Percentiles rank a stretch among this genome's conserved stretches.
Conservation (phyloP, 78 protist genomes). For the Dictyostelium purpureum region DNA sequence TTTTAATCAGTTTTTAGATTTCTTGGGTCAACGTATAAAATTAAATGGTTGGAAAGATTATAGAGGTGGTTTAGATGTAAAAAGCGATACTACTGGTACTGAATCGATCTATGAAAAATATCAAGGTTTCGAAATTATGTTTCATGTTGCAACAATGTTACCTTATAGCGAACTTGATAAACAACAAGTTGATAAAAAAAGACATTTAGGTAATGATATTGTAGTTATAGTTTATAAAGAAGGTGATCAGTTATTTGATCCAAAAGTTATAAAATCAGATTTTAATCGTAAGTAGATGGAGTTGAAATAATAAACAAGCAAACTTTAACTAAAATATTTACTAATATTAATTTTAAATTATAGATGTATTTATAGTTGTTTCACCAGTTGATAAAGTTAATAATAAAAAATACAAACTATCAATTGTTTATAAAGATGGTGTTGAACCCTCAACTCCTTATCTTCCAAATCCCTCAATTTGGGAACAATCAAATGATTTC, state of each 20-base stretch:
- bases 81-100: slow-evolving; percentile 63
- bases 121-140: slow-evolving; percentile 84
- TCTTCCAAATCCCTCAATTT: slow-evolving; percentile 25
- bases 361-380: slow-evolving; percentile 74
- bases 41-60: slow-evolving; percentile 69
- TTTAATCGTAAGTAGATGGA: slow-evolving; percentile 64
- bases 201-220: slow-evolving; percentile 89
- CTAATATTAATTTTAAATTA: not conserved
- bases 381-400: slow-evolving; percentile 16
- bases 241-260: slow-evolving; percentile 53
- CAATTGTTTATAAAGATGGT: slow-evolving; percentile 66
- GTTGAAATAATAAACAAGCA: not conserved
- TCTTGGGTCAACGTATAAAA: slow-evolving; percentile 83
- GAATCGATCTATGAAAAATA: slow-evolving; percentile 64
- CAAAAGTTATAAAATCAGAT: slow-evolving; percentile 78
- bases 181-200: slow-evolving; percentile 85
- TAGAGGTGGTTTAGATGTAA: slow-evolving; percentile 85
- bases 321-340: not conserved
- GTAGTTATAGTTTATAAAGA: slow-evolving; percentile 81
- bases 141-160: slow-evolving; percentile 84
- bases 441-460: slow-evolving; percentile 6
- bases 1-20: slow-evolving; percentile 80
- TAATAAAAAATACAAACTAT: slow-evolving; percentile 15
- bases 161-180: slow-evolving; percentile 59
- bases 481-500: slow-evolving; percentile 34